phyloP scores from a whole-genome alignment of 805 yeast species.

The Myxozyma mucilagina region DNA sequence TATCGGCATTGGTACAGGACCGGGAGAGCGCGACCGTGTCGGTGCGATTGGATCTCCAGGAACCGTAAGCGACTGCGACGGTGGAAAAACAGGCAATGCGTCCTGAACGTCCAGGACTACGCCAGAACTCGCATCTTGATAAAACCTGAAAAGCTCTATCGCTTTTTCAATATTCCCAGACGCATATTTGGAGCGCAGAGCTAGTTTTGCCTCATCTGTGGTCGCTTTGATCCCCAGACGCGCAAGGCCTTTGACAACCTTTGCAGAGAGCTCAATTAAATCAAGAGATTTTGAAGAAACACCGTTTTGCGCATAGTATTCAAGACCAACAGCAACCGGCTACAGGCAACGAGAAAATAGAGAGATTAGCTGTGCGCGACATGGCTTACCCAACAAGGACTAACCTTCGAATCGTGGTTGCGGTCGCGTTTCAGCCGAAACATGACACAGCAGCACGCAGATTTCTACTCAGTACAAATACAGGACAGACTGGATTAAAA shows the following conservation, averaged over 20 bases:
- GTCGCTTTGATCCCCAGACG: conserved; percentile 12
- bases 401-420: conserved; percentile 3
- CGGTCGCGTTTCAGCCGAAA: conserved; percentile 10
- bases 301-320: conserved; percentile 11
- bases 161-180: conserved; percentile 22
- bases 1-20: neutral
- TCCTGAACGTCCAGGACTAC: conserved; percentile 29
- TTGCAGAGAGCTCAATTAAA: neutral
- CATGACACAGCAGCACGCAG: neutral
- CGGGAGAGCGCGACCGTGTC: conserved; percentile 1
- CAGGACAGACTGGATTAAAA: too few species aligned
- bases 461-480: neutral
- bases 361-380: neutral
- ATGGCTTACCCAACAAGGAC: neutral
- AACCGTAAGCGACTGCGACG: neutral
- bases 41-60: neutral
- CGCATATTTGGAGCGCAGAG: conserved; percentile 24
- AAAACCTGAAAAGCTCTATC: conserved; percentile 19
- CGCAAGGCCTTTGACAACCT: conserved; percentile 6
- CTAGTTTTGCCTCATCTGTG: conserved; percentile 18
- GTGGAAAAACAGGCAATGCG: neutral
- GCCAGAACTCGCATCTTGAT: conserved; percentile 29
- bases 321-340: conserved; percentile 13
- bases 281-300: conserved; percentile 5
- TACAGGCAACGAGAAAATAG: neutral